Conservation (phyloP, 1,284 basidiomycete genomes). For the Leccinum colubrinum region DNA sequence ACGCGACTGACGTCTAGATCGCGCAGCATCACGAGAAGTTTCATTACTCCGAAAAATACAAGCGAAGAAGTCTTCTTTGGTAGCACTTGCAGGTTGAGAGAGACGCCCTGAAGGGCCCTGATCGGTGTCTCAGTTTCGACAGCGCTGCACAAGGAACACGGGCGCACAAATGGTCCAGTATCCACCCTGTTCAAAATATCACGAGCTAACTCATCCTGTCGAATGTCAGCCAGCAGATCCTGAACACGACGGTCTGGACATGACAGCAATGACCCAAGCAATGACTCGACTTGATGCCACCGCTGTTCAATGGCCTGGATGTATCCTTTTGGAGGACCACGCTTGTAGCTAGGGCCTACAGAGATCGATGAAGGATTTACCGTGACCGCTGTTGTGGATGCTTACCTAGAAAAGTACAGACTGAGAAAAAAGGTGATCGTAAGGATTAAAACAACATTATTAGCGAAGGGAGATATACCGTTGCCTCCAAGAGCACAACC, state of each 20-base stretch:
- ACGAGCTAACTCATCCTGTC: conserved; percentile 65
- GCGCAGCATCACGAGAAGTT: conserved; percentile 52
- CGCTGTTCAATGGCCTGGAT: conserved; percentile 88
- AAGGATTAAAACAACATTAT: conserved; percentile 5
- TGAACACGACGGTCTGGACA: conserved; percentile 72
- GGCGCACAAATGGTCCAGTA: conserved; percentile 65
- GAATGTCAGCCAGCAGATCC: conserved; percentile 64
- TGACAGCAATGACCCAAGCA: conserved; percentile 75
- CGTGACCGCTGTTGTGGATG: conserved; percentile 2
- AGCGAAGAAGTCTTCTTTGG: conserved; percentile 69
- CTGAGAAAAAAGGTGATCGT: conserved; percentile 36
- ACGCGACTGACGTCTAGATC: conserved; percentile 70
- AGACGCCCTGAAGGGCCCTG: conserved; percentile 65
- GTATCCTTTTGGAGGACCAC: conserved; percentile 87
- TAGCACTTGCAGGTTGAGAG: conserved; percentile 48
- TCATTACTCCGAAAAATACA: conserved; percentile 65
- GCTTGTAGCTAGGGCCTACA: conserved; percentile 76
- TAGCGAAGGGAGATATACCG: conserved; percentile 40
- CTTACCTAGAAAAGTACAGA: conserved; percentile 76
- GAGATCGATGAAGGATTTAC: not conserved
- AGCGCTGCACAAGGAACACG: not conserved
- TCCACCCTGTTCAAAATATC: conserved; percentile 74
- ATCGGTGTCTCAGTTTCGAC: conserved; percentile 7
- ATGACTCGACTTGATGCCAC: conserved; percentile 86
- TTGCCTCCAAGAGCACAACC: conserved; percentile 64